Percentiles rank a stretch among this genome's conserved stretches.
Conservation (phyloP, 495 filamentous ascomycete genomes). For the Penicillium bovifimosum region DNA sequence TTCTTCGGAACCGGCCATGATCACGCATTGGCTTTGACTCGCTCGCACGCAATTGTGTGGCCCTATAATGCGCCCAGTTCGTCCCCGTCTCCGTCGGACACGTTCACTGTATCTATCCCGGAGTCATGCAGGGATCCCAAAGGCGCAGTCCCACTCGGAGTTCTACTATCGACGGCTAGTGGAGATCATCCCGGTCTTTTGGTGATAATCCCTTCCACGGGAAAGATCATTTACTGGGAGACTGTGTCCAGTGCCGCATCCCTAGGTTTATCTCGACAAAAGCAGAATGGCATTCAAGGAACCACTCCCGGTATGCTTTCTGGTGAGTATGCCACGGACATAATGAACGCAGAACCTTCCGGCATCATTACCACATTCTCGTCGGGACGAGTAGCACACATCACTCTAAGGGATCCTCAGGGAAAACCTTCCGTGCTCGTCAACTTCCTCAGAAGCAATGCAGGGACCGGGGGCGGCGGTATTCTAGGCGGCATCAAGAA, state of each 20-base stretch:
- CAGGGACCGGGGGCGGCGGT: constrained; percentile 44
- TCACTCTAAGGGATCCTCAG: constrained; percentile 77
- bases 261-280: constrained; percentile 68
- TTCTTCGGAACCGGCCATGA: constrained; percentile 59
- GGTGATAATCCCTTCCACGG: constrained; percentile 72
- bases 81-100: constrained; percentile 57
- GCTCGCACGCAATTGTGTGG: constrained; percentile 80
- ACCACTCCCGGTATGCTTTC: constrained; percentile 64
- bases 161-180: constrained; percentile 69
- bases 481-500: constrained; percentile 73
- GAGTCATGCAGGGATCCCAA: constrained; percentile 57
- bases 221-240: constrained; percentile 91
- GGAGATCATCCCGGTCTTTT: constrained; percentile 76
- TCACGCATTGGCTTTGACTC: constrained; percentile 74
- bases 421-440: constrained; percentile 73
- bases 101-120: constrained; percentile 70
- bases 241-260: constrained; percentile 78
- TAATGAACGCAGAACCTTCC: constrained; percentile 77
- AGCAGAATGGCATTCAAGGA: constrained; percentile 70
- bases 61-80: constrained; percentile 57
- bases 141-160: constrained; percentile 70
- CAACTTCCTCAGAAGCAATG: constrained; percentile 62
- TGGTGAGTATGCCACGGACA: constrained; percentile 68
- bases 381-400: constrained; percentile 75
- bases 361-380: constrained; percentile 81